A percentile compares a stretch with the other conserved stretches of the same genome.
Conservation (phyloP, 2,329 filamentous ascomycete genomes). For the Claviceps capensis region DNA sequence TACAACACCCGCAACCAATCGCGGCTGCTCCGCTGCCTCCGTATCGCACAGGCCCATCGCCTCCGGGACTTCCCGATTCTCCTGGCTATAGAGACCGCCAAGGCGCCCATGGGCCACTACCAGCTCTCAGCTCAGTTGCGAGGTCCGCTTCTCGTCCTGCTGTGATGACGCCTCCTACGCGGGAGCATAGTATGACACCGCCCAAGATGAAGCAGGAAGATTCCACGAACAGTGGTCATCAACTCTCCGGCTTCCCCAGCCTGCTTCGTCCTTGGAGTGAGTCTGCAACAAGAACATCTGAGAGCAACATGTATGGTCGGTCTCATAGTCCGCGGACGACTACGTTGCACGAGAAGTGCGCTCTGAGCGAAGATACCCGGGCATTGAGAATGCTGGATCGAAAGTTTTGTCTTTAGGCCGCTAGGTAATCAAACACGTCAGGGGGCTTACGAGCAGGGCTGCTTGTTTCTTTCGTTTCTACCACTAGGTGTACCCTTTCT, state of each 20-base stretch:
- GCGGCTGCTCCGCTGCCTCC: slow-evolving; percentile 11
- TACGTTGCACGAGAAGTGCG: slow-evolving; percentile 19
- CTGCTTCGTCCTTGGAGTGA: slow-evolving; percentile 40
- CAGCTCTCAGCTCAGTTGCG: slow-evolving; percentile 20
- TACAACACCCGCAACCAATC: slow-evolving; percentile 17
- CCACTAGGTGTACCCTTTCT: neutral
- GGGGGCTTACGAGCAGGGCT: neutral
- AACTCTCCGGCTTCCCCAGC: slow-evolving; percentile 34
- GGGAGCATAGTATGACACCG: slow-evolving; percentile 35
- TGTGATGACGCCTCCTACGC: slow-evolving; percentile 26
- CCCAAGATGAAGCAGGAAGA: slow-evolving; percentile 28
- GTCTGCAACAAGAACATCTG: slow-evolving; percentile 30
- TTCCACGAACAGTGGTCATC: slow-evolving; percentile 9
- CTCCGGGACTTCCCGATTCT: slow-evolving; percentile 23
- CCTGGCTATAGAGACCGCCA: slow-evolving; percentile 32
- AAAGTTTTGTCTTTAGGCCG: slow-evolving; percentile 27
- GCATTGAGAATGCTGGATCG: slow-evolving; percentile 53
- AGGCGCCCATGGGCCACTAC: slow-evolving; percentile 29
- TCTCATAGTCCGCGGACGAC: slow-evolving; percentile 24
- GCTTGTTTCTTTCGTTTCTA: neutral
- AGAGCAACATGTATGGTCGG: slow-evolving; percentile 24
- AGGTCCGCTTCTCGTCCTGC: slow-evolving; percentile 13
- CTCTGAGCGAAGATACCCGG: slow-evolving; percentile 49
- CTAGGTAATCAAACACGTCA: neutral
- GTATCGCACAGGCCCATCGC: slow-evolving; percentile 22